Conservation (phyloP, 208 protist genomes). For the Acanthamoeba culbertsoni region DNA sequence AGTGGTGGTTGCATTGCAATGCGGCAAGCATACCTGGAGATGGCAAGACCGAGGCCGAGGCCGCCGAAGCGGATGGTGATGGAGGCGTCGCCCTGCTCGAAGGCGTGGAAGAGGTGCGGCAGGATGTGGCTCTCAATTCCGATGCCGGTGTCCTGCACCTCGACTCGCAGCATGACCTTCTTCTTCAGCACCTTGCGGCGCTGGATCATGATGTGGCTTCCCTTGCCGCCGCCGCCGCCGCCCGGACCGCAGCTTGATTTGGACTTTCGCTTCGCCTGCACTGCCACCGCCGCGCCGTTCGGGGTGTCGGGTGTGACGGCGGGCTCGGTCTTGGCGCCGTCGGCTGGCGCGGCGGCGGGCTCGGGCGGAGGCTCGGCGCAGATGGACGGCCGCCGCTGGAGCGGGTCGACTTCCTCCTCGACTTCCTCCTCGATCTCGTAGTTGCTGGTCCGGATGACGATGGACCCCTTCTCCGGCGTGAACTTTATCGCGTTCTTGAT, state of each 20-base stretch:
- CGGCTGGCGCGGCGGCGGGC: not conserved
- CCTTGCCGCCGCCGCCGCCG: not conserved
- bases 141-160: slow-evolving; percentile 41
- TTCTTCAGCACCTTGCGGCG: not conserved
- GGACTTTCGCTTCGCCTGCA: not conserved
- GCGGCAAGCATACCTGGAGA: not conserved
- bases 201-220: not conserved
- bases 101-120: slow-evolving; percentile 29
- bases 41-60: slow-evolving; percentile 7
- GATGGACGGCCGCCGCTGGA: not conserved
- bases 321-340: not conserved
- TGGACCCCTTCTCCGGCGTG: slow-evolving; percentile 11
- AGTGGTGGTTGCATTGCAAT: too few relatives aligned
- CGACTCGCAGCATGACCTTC: slow-evolving; percentile 23
- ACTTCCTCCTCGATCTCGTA: slow-evolving; percentile 34
- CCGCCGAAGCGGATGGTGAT: slow-evolving; percentile 29
- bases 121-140: slow-evolving; percentile 30
- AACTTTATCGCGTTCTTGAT: slow-evolving; percentile 44
- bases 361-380: not conserved
- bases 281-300: not conserved
- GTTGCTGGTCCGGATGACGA: slow-evolving; percentile 5
- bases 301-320: too few relatives aligned
- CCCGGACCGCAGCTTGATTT: not conserved
- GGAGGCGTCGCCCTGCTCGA: slow-evolving; percentile 7
- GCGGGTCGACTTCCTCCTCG: not conserved